Percentiles rank a stretch among this genome's conserved stretches.
Evolutionary conservation across 495 filamentous ascomycete species (phyloP).

Genomic region (Gamarada debralockiae): DNA sequence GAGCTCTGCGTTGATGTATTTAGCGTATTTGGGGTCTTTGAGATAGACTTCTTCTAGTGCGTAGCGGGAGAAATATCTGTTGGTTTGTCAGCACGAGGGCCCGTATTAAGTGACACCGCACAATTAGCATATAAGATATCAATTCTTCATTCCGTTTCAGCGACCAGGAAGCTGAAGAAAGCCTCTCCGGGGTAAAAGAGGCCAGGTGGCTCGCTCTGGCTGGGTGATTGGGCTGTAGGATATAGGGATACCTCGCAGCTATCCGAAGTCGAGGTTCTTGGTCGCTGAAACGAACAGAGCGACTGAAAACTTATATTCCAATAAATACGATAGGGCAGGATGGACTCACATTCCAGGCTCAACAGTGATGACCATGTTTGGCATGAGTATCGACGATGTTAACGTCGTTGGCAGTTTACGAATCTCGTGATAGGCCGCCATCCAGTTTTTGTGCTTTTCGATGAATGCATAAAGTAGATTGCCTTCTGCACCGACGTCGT

Average conservation of each 20-base stretch:
- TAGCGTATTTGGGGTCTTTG: slow-evolving; percentile 52
- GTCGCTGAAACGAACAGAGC: no score
- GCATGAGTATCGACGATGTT: slow-evolving; percentile 73
- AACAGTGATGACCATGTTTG: slow-evolving; percentile 77
- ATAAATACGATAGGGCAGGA: neutral
- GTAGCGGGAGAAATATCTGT: slow-evolving; percentile 59
- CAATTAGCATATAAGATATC: no score
- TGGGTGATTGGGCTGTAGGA: no score
- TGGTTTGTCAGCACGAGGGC: no score
- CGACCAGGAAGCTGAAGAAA: no score
- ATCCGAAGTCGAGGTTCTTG: no score
- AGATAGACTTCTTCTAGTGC: slow-evolving; percentile 62
- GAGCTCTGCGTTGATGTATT: slow-evolving; percentile 70
- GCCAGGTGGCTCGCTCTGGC: no score
- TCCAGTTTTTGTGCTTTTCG: neutral
- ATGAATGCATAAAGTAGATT: slow-evolving; percentile 17
- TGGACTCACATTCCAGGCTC: slow-evolving; percentile 67
- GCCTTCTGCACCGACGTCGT: slow-evolving; percentile 55
- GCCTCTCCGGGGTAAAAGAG: no score
- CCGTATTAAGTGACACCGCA: no score
- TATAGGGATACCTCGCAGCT: no score
- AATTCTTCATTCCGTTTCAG: no score
- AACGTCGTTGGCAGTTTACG: slow-evolving; percentile 64
- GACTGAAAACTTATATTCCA: no score
- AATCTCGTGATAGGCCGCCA: slow-evolving; percentile 3